Evolutionary conservation across 805 yeast genomes (phyloP).

Genomic region (Lipomyces japonicus): DNA sequence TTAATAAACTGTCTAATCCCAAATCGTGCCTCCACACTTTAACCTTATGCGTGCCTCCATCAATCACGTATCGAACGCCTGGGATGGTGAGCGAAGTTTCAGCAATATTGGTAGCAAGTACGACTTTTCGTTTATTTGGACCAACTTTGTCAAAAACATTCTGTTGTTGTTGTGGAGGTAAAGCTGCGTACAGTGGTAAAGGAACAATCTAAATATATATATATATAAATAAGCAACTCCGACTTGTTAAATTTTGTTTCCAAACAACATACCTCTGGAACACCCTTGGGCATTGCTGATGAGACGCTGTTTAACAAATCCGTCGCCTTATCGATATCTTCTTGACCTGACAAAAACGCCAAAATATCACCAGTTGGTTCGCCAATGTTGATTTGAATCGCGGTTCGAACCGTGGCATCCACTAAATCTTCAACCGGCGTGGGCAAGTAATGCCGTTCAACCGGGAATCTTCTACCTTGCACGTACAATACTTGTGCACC

Average conservation of each 20-base stretch:
- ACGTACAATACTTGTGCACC: slow-evolving; percentile 77
- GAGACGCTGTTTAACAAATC: slow-evolving; percentile 46
- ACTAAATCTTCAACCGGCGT: slow-evolving; percentile 76
- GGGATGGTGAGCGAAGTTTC: slow-evolving; percentile 96
- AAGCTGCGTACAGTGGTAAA: slow-evolving; percentile 87
- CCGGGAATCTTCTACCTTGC: slow-evolving; percentile 87
- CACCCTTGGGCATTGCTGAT: slow-evolving; percentile 12
- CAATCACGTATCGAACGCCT: slow-evolving; percentile 89
- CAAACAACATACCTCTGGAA: slow-evolving; percentile 18
- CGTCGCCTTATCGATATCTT: slow-evolving; percentile 86
- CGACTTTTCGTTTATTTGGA: slow-evolving; percentile 72
- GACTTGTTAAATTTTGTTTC: too few species aligned
- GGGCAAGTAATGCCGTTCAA: slow-evolving; percentile 62
- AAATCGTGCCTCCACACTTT: slow-evolving; percentile 92
- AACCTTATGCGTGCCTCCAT: slow-evolving; percentile 87
- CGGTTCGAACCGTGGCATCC: slow-evolving; percentile 68
- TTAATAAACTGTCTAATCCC: slow-evolving; percentile 74
- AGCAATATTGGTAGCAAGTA: slow-evolving; percentile 92
- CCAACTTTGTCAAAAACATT: slow-evolving; percentile 68
- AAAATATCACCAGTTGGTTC: slow-evolving; percentile 89
- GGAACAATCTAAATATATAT: slow-evolving; percentile 62
- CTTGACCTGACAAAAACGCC: slow-evolving; percentile 93
- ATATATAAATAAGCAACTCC: neutral
- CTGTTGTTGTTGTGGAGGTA: slow-evolving; percentile 79
- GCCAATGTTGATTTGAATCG: slow-evolving; percentile 70